Conservation (phyloP, 225 moss, liverwort and hornwort species). For the Thuidium tamariscinum region DNA sequence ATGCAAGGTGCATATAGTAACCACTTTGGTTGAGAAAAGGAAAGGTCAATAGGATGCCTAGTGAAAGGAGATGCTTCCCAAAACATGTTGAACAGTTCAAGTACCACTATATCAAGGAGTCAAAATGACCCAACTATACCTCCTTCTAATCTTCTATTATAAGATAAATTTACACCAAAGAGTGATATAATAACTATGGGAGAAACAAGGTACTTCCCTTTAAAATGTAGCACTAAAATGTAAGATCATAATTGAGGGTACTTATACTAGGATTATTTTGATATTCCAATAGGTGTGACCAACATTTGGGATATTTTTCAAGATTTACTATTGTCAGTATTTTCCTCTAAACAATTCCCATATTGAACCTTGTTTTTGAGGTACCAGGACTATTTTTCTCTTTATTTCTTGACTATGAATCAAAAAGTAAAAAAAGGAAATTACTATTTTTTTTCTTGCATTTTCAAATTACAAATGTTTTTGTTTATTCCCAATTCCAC, state of each 20-base stretch:
- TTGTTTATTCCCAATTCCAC: neutral
- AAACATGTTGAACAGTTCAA: too few species aligned
- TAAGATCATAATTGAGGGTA: rapidly evolving
- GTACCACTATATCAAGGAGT: neutral
- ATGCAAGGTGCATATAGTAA: rapidly evolving
- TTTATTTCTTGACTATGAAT: too few species aligned
- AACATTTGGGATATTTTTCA: rapidly evolving
- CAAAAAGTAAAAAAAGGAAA: too few species aligned
- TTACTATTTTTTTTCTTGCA: rapidly evolving
- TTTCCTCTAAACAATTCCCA: neutral
- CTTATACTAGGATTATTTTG: too few species aligned
- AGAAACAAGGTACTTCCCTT: neutral
- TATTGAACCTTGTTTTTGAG: too few species aligned
- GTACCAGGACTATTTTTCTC: too few species aligned
- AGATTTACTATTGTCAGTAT: rapidly evolving
- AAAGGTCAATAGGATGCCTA: rapidly evolving
- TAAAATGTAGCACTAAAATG: neutral
- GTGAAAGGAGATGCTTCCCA: neutral
- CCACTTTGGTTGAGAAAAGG: neutral
- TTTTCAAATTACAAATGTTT: neutral
- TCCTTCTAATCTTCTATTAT: rapidly evolving
- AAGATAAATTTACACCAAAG: neutral
- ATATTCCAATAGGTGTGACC: neutral
- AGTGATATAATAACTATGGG: rapidly evolving
- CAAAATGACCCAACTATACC: neutral